Percentiles rank a stretch among this genome's conserved stretches.
These are phyloP conservation scores for Alternaria angustiovoidea DNA, from an alignment of 2,329 filamentous ascomycete species.

Conservation along the genomic window DNA sequence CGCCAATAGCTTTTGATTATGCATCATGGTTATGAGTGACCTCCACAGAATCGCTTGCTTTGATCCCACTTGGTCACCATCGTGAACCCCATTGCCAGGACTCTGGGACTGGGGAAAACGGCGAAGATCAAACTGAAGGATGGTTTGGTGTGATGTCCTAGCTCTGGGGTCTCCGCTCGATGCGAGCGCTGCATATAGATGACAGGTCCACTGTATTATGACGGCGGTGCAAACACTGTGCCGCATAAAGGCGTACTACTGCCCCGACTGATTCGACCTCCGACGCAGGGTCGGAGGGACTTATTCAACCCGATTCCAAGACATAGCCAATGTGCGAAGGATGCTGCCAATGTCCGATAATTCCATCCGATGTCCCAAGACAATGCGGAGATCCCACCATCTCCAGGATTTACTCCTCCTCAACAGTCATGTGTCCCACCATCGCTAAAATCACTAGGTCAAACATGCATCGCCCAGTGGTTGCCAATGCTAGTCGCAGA, in stretches of 20 bases:
- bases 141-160: constrained; percentile 2
- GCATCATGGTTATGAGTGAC: background rate
- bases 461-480: background rate
- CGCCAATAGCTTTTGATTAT: constrained; percentile 8
- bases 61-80: constrained; percentile 10
- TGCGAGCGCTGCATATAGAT: background rate
- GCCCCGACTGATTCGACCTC: constrained; percentile 2
- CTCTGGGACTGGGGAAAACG: constrained; percentile 17
- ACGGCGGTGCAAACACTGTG: background rate
- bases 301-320: constrained; percentile 7
- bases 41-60: constrained; percentile 8
- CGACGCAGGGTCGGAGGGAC: constrained; percentile 1
- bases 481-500: constrained; percentile 3
- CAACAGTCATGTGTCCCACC: constrained; percentile 15
- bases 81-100: constrained; percentile 9
- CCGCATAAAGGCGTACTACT: constrained; percentile 4
- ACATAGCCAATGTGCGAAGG: constrained; percentile 3
- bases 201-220: background rate
- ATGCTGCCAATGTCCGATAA: constrained; percentile 12
- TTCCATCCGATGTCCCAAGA: constrained; percentile 5
- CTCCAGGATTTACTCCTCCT: constrained; percentile 8
- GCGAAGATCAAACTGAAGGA: background rate
- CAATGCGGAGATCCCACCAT: constrained; percentile 11
- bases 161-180: constrained; percentile 6
- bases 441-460: constrained; percentile 3